Percentiles rank a stretch among this genome's conserved stretches.
These are phyloP conservation scores for Solanum appendiculatum DNA, from an alignment of 257 asterid genomes.

Conservation along the genomic window DNA sequence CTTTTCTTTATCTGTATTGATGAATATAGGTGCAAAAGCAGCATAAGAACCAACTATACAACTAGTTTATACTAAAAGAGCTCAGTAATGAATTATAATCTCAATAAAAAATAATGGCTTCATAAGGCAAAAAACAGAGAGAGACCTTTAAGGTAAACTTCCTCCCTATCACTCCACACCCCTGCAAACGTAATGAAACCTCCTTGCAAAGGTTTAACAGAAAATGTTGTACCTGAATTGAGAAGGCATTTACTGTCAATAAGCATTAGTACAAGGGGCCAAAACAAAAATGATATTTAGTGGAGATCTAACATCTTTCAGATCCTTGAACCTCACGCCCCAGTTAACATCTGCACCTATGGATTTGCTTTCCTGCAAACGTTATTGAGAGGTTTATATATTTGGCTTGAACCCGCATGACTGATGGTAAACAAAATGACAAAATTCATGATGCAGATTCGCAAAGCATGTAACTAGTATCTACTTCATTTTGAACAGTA, in stretches of 20 bases:
- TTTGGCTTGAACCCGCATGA: neutral
- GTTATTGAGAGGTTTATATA: neutral
- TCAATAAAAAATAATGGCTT: neutral
- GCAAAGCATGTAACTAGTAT: neutral
- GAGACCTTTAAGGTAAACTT: constrained; percentile 82
- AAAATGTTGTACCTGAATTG: constrained; percentile 55
- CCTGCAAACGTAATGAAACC: constrained; percentile 85
- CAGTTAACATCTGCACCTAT: constrained; percentile 95
- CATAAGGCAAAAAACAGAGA: neutral
- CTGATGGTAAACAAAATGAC: neutral
- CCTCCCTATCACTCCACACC: constrained; percentile 75
- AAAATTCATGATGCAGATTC: neutral
- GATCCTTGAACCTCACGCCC: constrained; percentile 91
- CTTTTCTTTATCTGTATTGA: constrained; percentile 72
- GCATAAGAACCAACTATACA: neutral
- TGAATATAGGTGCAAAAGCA: neutral
- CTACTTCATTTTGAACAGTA: neutral
- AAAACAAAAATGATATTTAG: neutral
- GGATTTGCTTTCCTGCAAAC: constrained; percentile 81
- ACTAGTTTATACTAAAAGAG: neutral
- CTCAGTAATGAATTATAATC: neutral
- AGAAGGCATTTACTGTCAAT: constrained; percentile 1
- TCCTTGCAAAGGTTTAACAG: constrained; percentile 67
- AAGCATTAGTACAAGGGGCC: neutral
- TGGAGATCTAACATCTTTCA: constrained; percentile 56